A percentile compares a stretch with the other conserved stretches of the same genome.
Evolutionary conservation across 2,329 filamentous ascomycete genomes (phyloP).

Genomic region (Monosporascus sp.): DNA sequence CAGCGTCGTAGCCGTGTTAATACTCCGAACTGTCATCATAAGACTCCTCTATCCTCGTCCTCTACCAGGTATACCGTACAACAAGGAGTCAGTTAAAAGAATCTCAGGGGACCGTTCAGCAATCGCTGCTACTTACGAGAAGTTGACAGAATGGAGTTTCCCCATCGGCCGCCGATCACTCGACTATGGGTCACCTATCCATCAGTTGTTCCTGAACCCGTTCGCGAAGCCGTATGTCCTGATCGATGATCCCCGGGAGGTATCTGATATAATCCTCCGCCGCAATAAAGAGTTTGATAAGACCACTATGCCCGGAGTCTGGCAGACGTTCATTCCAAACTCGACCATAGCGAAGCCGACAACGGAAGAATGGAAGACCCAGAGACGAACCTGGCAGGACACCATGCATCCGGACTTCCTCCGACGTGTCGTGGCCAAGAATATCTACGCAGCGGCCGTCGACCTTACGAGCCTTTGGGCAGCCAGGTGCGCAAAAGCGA

Average conservation of each 20-base stretch:
- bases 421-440: slow-evolving; percentile 3
- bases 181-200: slow-evolving; percentile 5
- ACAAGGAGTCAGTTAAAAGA: slow-evolving; percentile 5
- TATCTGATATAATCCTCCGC: slow-evolving; percentile 6
- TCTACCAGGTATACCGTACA: slow-evolving; percentile 8
- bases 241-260: slow-evolving; percentile 11
- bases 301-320: slow-evolving; percentile 1
- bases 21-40: not conserved
- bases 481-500: slow-evolving; percentile 1
- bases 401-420: slow-evolving; percentile 14
- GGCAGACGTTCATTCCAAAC: slow-evolving; percentile 5
- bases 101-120: slow-evolving; percentile 10
- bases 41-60: slow-evolving; percentile 7
- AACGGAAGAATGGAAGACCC: slow-evolving; percentile 5
- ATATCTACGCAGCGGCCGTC: slow-evolving; percentile 6
- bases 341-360: slow-evolving; percentile 8
- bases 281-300: slow-evolving; percentile 12
- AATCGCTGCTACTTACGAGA: slow-evolving; percentile 3
- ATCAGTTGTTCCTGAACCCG: slow-evolving; percentile 8
- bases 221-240: slow-evolving; percentile 7
- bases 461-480: slow-evolving; percentile 10
- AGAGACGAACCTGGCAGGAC: slow-evolving; percentile 10
- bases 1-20: not conserved
- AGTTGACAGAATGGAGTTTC: slow-evolving; percentile 1
- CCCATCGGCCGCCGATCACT: slow-evolving; percentile 6